phyloP scores from a whole-genome alignment of 192 early-diverging fungal genomes.

The Allomyces javanicus region DNA sequence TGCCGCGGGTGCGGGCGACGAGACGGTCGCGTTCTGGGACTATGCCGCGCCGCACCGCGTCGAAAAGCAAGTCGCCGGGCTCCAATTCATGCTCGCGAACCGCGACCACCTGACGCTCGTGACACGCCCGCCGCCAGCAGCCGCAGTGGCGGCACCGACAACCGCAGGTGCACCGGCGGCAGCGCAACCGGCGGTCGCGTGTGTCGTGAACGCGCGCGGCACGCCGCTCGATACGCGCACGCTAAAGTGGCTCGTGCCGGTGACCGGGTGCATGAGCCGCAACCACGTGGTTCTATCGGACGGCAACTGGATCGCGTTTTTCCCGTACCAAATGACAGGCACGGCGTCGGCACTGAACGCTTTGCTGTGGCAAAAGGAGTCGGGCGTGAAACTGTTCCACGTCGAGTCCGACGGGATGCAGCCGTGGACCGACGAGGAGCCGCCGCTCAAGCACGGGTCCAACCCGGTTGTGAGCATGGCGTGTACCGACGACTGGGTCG shows the following conservation, averaged over 20 bases:
- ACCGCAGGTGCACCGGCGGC: too few relatives aligned
- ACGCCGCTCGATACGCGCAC: background rate
- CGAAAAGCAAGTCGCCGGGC: too few relatives aligned
- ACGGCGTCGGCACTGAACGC: background rate
- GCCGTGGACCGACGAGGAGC: background rate
- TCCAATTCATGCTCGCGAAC: background rate
- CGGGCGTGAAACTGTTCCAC: background rate
- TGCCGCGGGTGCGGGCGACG: background rate
- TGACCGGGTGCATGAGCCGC: background rate
- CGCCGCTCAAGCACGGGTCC: background rate
- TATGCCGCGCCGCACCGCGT: background rate
- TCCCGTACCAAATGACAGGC: background rate
- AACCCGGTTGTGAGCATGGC: conserved; percentile 18
- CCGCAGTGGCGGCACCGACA: background rate
- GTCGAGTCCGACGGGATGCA: background rate
- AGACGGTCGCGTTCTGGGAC: background rate
- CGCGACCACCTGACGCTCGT: background rate
- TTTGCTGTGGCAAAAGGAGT: background rate
- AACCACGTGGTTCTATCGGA: background rate
- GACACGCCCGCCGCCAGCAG: background rate
- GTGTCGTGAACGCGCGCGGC: background rate
- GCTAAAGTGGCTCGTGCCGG: background rate
- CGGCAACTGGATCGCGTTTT: background rate
- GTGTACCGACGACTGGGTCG: conserved; percentile 15
- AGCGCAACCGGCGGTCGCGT: background rate